phyloP scores from a whole-genome alignment of 2,329 filamentous ascomycete species.

The Drechslerella coelobrocha region DNA sequence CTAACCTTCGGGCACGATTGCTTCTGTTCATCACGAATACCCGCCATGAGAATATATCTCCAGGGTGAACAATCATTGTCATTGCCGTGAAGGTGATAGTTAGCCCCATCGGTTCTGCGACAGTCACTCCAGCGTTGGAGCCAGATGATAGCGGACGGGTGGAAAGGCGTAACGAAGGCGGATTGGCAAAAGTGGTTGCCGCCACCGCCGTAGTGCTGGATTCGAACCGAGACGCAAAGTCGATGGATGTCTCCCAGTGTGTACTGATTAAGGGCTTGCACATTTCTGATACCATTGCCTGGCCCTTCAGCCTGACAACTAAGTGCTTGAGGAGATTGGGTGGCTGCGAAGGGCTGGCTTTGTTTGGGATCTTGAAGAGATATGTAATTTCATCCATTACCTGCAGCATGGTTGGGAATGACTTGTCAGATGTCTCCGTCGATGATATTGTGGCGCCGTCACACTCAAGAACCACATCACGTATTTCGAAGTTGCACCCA shows the following conservation, averaged over 20 bases:
- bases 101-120: slow-evolving; percentile 60
- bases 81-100: slow-evolving; percentile 77
- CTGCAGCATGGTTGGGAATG: slow-evolving; percentile 35
- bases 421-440: slow-evolving; percentile 29
- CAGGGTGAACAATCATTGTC: slow-evolving; percentile 65
- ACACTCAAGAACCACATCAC: slow-evolving; percentile 53
- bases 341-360: slow-evolving; percentile 65
- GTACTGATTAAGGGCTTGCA: slow-evolving; percentile 70
- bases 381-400: slow-evolving; percentile 72
- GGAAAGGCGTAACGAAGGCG: slow-evolving; percentile 67
- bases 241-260: slow-evolving; percentile 72
- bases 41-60: slow-evolving; percentile 73
- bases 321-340: slow-evolving; percentile 37
- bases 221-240: slow-evolving; percentile 68
- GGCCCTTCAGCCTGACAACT: slow-evolving; percentile 65
- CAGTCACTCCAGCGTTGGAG: slow-evolving; percentile 62
- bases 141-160: slow-evolving; percentile 58
- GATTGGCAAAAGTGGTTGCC: slow-evolving; percentile 60
- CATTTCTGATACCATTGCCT: slow-evolving; percentile 63
- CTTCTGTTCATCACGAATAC: slow-evolving; percentile 79
- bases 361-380: slow-evolving; percentile 67
- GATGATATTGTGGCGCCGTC: slow-evolving; percentile 58
- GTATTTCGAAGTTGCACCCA: slow-evolving; percentile 63
- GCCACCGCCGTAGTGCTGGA: slow-evolving; percentile 59
- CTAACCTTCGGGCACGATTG: slow-evolving; percentile 70